Percentiles rank a stretch among this genome's conserved stretches.
phyloP scores from a whole-genome alignment of 2,329 filamentous ascomycete species.

The Septoria linicola region DNA sequence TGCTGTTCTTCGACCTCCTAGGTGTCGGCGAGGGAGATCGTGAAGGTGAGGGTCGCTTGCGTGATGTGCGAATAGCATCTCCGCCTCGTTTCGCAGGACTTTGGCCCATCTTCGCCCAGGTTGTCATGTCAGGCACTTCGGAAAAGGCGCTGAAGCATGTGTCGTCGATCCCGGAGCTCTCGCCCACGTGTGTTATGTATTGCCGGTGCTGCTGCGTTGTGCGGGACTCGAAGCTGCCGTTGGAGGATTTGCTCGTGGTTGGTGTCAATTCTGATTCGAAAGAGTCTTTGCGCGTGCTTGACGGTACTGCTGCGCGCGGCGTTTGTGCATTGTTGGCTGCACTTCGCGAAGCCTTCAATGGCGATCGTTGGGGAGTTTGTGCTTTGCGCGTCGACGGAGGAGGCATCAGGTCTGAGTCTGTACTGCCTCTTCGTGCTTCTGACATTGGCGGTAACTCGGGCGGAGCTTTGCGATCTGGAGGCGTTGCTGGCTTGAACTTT shows the following conservation, averaged over 20 bases:
- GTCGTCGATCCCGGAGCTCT: slow-evolving; percentile 54
- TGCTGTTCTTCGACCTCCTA: slow-evolving; percentile 45
- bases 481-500: slow-evolving; percentile 29
- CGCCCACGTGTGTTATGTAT: slow-evolving; percentile 11
- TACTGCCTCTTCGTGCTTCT: slow-evolving; percentile 27
- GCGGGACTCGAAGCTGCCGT: slow-evolving; percentile 11
- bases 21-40: slow-evolving; percentile 55
- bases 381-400: slow-evolving; percentile 30
- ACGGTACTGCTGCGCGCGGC: slow-evolving; percentile 25
- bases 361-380: slow-evolving; percentile 31
- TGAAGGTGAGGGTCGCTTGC: slow-evolving; percentile 43
- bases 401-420: slow-evolving; percentile 35
- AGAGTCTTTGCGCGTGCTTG: slow-evolving; percentile 22
- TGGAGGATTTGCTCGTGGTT: slow-evolving; percentile 1
- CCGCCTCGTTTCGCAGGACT: slow-evolving; percentile 42
- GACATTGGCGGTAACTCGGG: slow-evolving; percentile 13
- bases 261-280: slow-evolving; percentile 21
- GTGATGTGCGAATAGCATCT: slow-evolving; percentile 49
- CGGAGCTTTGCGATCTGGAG: slow-evolving; percentile 27
- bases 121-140: slow-evolving; percentile 81
- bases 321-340: slow-evolving; percentile 31
- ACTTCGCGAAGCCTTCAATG: slow-evolving; percentile 28
- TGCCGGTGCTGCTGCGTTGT: not conserved
- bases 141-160: slow-evolving; percentile 86
- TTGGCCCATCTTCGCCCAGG: slow-evolving; percentile 71